phyloP scores from a whole-genome alignment of 371 early-diverging fungal genomes.

The Mucor indicus region DNA sequence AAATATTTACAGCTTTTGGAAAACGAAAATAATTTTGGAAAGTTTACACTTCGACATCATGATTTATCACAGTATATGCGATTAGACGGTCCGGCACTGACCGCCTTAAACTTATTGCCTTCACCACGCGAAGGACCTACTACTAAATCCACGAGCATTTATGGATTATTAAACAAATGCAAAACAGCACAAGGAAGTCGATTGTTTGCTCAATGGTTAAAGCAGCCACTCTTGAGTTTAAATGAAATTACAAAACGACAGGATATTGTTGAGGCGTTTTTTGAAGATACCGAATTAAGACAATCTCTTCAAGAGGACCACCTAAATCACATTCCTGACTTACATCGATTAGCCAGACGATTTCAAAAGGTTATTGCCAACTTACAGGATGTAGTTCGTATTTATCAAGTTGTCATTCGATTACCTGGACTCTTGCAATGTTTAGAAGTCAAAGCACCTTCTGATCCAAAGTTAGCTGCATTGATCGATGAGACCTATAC shows the following conservation, averaged over 20 bases:
- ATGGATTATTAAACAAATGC: slow-evolving; percentile 87
- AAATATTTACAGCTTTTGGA: slow-evolving; percentile 73
- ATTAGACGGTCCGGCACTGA: slow-evolving; percentile 87
- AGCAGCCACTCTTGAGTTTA: slow-evolving; percentile 84
- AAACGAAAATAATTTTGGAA: slow-evolving; percentile 75
- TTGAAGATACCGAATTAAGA: slow-evolving; percentile 65
- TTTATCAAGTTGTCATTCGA: slow-evolving; percentile 84
- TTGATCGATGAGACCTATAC: slow-evolving; percentile 25
- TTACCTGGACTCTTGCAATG: slow-evolving; percentile 66
- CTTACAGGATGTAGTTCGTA: slow-evolving; percentile 84
- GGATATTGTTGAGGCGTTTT: slow-evolving; percentile 76
- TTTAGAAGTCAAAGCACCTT: slow-evolving; percentile 44
- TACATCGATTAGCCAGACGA: slow-evolving; percentile 80
- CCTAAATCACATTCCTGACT: slow-evolving; percentile 82
- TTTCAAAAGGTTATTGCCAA: slow-evolving; percentile 80
- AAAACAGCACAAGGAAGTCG: slow-evolving; percentile 90
- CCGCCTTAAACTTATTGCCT: slow-evolving; percentile 87
- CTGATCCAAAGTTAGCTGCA: slow-evolving; percentile 21
- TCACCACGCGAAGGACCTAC: slow-evolving; percentile 70
- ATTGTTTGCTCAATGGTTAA: slow-evolving; percentile 89
- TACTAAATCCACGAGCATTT: slow-evolving; percentile 82
- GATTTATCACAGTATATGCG: slow-evolving; percentile 90
- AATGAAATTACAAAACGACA: slow-evolving; percentile 76
- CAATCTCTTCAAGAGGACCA: slow-evolving; percentile 74
- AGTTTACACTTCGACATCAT: slow-evolving; percentile 66